Evolutionary conservation across 2,329 filamentous ascomycete genomes (phyloP).

Genomic region (Tricladium varicosporioides): DNA sequence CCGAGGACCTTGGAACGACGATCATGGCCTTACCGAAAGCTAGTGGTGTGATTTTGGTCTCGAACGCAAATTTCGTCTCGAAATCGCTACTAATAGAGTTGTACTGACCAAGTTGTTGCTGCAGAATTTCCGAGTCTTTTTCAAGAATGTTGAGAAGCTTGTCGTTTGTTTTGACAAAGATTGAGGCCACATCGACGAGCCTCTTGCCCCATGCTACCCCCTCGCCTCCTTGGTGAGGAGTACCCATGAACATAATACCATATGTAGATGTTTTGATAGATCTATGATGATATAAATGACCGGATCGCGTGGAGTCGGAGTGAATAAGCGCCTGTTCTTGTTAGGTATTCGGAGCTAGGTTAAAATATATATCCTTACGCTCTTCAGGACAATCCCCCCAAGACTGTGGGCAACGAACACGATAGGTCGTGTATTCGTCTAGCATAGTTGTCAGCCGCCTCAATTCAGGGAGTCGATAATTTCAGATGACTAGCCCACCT

Average conservation of each 20-base stretch:
- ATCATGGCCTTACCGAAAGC: constrained; percentile 11
- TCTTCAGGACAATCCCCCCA: constrained; percentile 21
- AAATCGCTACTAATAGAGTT: constrained; percentile 36
- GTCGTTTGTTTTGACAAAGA: constrained; percentile 33
- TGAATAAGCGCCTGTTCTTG: constrained; percentile 36
- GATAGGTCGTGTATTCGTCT: constrained; percentile 19
- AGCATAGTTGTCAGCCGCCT: constrained; percentile 1
- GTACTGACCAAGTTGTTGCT: constrained; percentile 37
- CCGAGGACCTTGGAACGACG: constrained; percentile 26
- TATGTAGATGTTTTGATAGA: constrained; percentile 38
- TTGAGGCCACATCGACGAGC: constrained; percentile 31
- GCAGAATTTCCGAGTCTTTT: constrained; percentile 37
- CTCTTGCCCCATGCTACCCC: constrained; percentile 25
- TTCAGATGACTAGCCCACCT: constrained; percentile 13
- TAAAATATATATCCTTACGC: constrained; percentile 4
- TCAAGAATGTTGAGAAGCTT: constrained; percentile 34
- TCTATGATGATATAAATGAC: constrained; percentile 30
- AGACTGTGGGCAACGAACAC: constrained; percentile 18
- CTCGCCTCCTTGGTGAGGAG: constrained; percentile 37
- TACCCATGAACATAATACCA: constrained; percentile 40
- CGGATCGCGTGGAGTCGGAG: constrained; percentile 32
- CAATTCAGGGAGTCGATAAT: not conserved
- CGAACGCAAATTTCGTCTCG: constrained; percentile 29
- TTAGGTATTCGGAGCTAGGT: not conserved
- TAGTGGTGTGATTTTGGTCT: constrained; percentile 28